Evolutionary conservation across 164 flowering plant genomes (phyloP).

Genomic region (Tinospora cordifolia): DNA sequence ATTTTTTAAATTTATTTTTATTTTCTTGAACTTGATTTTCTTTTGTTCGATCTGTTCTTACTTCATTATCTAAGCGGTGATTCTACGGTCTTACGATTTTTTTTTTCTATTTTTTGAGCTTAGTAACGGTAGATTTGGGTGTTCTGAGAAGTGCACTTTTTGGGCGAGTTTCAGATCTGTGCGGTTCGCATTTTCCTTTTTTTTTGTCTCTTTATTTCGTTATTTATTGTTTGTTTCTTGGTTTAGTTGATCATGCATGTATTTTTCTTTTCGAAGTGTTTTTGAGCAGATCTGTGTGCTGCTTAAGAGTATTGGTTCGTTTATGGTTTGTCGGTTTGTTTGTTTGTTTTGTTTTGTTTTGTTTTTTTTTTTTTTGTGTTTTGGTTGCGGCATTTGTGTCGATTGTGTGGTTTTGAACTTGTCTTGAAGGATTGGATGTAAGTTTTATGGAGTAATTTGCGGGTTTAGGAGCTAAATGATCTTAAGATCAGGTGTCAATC

Average conservation of each 20-base stretch:
- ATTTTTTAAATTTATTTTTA: background rate
- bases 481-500: background rate
- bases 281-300: background rate
- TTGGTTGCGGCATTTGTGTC: background rate
- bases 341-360: background rate
- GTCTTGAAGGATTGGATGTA: background rate
- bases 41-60: background rate
- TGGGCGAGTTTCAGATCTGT: slow-evolving; percentile 31
- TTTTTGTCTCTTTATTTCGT: background rate
- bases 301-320: background rate
- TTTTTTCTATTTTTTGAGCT: background rate
- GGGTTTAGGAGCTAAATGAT: background rate
- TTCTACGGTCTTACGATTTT: background rate
- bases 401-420: background rate
- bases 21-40: background rate
- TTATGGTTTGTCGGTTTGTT: background rate
- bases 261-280: background rate
- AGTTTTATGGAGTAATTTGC: background rate
- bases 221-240: too few species aligned
- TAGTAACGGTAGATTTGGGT: background rate
- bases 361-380: too few species aligned
- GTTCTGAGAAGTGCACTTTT: slow-evolving; percentile 4
- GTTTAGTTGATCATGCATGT: background rate
- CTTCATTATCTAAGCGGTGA: background rate
- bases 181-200: background rate